Conservation (phyloP, 1,284 basidiomycete species). For the Ceraceosorus guamensis region DNA sequence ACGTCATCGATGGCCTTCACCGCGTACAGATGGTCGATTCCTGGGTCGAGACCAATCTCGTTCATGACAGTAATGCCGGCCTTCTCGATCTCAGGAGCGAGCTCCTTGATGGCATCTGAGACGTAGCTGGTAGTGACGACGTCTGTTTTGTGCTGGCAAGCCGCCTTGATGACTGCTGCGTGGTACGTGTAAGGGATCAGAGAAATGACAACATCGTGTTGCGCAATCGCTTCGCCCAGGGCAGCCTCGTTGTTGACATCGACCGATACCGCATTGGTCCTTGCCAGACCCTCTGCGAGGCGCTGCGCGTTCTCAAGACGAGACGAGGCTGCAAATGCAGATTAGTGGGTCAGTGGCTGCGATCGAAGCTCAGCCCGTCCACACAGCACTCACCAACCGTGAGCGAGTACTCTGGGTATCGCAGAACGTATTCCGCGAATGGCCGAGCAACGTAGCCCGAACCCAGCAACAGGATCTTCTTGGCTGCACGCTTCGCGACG, state of each 20-base stretch:
- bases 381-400: constrained; percentile 60
- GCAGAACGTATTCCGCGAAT: constrained; percentile 84
- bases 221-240: constrained; percentile 72
- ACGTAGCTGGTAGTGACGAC: constrained; percentile 97
- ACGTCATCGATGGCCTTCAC: constrained; percentile 94
- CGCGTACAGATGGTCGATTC: constrained; percentile 94
- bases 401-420: constrained; percentile 72
- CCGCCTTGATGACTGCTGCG: constrained; percentile 82
- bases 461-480: constrained; percentile 84
- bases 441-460: constrained; percentile 92
- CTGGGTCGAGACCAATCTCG: constrained; percentile 94
- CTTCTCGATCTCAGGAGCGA: constrained; percentile 73
- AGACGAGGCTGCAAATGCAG: constrained; percentile 57
- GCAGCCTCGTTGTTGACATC: constrained; percentile 70
- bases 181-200: constrained; percentile 95
- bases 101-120: constrained; percentile 79
- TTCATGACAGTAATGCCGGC: constrained; percentile 95
- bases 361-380: constrained; percentile 30
- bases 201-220: constrained; percentile 87
- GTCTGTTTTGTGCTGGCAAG: constrained; percentile 86
- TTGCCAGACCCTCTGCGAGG: constrained; percentile 63
- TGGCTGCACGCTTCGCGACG: constrained; percentile 48
- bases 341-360: constrained; percentile 60
- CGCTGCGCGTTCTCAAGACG: constrained; percentile 56
- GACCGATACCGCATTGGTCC: constrained; percentile 67